Percentiles rank a stretch among this genome's conserved stretches.
These are phyloP conservation scores for Carallia brachiata DNA, from an alignment of 345 rosid genomes.

Conservation along the genomic window DNA sequence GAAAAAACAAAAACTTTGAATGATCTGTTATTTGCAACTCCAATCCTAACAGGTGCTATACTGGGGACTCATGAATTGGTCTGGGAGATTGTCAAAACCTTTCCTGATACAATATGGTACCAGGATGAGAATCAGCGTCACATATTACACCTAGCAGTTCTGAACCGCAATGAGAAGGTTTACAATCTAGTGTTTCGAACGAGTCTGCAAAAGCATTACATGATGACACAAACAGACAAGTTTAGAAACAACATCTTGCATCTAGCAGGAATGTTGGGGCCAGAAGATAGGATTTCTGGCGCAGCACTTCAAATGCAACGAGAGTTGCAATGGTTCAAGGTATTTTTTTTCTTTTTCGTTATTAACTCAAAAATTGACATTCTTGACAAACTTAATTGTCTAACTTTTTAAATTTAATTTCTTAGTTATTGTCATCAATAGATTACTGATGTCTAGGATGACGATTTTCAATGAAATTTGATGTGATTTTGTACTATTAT, in stretches of 20 bases:
- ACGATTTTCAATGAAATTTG: too few relatives aligned
- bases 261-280: background rate
- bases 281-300: background rate
- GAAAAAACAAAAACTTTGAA: background rate
- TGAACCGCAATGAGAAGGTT: background rate
- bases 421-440: too few relatives aligned
- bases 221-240: background rate
- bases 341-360: background rate
- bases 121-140: background rate
- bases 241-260: background rate
- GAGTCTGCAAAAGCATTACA: background rate
- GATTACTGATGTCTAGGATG: too few relatives aligned
- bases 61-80: background rate
- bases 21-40: background rate
- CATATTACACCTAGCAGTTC: background rate
- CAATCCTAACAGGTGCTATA: background rate
- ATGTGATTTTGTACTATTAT: background rate
- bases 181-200: background rate
- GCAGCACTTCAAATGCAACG: background rate
- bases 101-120: background rate
- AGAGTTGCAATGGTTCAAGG: constrained; percentile 1
- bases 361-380: too few relatives aligned
- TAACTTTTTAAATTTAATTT: too few relatives aligned
- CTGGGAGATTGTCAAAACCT: background rate
- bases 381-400: too few relatives aligned